These are phyloP conservation scores for Trichoderma sp. DNA, from an alignment of 2,329 filamentous ascomycete species.

Conservation along the genomic window DNA sequence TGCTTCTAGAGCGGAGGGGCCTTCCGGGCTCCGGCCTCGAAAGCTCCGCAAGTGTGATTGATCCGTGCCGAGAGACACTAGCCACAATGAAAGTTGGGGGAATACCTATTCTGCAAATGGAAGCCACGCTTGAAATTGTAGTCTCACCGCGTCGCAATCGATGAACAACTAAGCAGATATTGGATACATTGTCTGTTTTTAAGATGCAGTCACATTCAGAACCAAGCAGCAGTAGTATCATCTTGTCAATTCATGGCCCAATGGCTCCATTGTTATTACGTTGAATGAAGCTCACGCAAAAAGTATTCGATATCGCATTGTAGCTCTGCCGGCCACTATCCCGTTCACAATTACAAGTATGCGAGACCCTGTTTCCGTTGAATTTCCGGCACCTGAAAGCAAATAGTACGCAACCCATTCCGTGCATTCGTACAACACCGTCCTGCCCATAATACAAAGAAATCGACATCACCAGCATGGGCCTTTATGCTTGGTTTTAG, in stretches of 20 bases:
- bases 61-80: slow-evolving; percentile 10
- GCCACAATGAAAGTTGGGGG: not conserved
- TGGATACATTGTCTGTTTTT: not conserved
- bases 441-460: slow-evolving; percentile 43
- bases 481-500: not conserved
- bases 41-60: slow-evolving; percentile 9
- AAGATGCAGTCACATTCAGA: not conserved
- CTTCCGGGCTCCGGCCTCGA: slow-evolving; percentile 15
- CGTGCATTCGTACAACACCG: slow-evolving; percentile 48
- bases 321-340: slow-evolving; percentile 35
- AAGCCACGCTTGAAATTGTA: not conserved
- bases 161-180: not conserved
- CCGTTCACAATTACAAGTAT: slow-evolving; percentile 38
- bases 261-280: slow-evolving; percentile 21
- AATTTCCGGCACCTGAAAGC: slow-evolving; percentile 38
- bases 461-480: slow-evolving; percentile 30
- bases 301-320: slow-evolving; percentile 22
- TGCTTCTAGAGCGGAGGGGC: not conserved
- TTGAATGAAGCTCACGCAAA: slow-evolving; percentile 20
- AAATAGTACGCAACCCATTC: slow-evolving; percentile 43
- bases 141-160: not conserved
- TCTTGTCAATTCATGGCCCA: slow-evolving; percentile 20
- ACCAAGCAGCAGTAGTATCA: not conserved
- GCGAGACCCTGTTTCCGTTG: slow-evolving; percentile 39
- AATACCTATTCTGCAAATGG: not conserved